These are phyloP conservation scores for Helenozyma rhizophorensis DNA, from an alignment of 805 yeast genomes.

Conservation along the genomic window DNA sequence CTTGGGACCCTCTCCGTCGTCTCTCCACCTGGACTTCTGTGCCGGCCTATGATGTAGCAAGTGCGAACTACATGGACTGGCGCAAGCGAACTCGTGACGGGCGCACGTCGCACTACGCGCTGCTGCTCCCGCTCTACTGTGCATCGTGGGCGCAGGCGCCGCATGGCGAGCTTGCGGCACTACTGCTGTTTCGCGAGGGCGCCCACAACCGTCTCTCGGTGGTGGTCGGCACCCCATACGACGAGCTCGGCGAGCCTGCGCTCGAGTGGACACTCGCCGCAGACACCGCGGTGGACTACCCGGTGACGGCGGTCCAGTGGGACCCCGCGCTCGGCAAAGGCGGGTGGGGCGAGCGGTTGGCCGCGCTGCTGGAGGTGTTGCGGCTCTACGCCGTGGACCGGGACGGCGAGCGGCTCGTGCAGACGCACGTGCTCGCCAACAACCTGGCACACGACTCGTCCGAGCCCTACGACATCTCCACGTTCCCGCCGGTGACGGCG, in stretches of 20 bases:
- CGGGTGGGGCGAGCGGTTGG: constrained; percentile 43
- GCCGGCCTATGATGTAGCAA: too few species aligned
- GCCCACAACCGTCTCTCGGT: constrained; percentile 61
- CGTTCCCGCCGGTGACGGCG: constrained; percentile 84
- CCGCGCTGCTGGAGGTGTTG: constrained; percentile 69
- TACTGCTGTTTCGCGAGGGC: constrained; percentile 81
- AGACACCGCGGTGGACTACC: constrained; percentile 57
- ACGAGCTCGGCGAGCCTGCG: constrained; percentile 7
- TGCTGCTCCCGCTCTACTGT: constrained; percentile 30
- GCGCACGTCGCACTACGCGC: constrained; percentile 11
- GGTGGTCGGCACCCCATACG: constrained; percentile 27
- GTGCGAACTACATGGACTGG: too few species aligned
- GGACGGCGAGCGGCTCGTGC: constrained; percentile 37
- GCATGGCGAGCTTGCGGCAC: constrained; percentile 49
- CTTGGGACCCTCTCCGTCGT: too few species aligned
- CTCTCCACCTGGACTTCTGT: too few species aligned
- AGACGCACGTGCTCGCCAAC: constrained; percentile 38
- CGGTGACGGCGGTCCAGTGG: constrained; percentile 73
- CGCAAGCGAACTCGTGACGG: too few species aligned
- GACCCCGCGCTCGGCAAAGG: constrained; percentile 35
- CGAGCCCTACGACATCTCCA: constrained; percentile 41
- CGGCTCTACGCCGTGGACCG: constrained; percentile 56
- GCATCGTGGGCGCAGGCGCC: constrained; percentile 30
- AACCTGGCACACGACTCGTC: constrained; percentile 37
- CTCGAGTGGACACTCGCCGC: constrained; percentile 45